Evolutionary conservation across 352 stramenopile genomes (phyloP), one percentile per base, ranked within the genome.

Genomic region (Pythium phragmiticola): DNA sequence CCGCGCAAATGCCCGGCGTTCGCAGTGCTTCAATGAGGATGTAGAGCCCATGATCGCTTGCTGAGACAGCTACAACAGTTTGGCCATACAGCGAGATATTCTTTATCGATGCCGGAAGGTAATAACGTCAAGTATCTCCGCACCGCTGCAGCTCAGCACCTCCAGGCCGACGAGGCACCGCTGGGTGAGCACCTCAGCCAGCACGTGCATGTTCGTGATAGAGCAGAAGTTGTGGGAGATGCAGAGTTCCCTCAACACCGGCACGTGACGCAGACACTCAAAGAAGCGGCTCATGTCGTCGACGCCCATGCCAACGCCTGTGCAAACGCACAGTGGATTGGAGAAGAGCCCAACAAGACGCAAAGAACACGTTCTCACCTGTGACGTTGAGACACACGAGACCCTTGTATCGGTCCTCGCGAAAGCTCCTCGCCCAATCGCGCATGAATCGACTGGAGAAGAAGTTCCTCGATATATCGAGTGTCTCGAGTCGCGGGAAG

Each of bases 401-500:
- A 1, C 33, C 28, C 8, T 50, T 11, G 46, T 89, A 83, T 43
- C 69, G 69, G n/a, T 84, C 71, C 39, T 81, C 68, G 3, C 56
- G 54, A 48, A 89, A 90, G n/a, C 70, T 74, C 42, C 45, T 68
- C 19, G 60, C 61, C 79, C 74, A 89, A 42, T 89, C 79, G 42
- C 79, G 69, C 59, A 90, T 72, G 62, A 88, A 89, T 16, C 79
- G 72, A 62, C 79, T 88, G 23, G 72, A 82, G 43, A 88, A 90
- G 8, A 71, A 49, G 43, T 87, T 82, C 0, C 54, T 47, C 0
- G 76, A 69, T 30, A 90, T 21, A 17, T 67, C 67, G 0, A 90
- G 43, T 48, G 41, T 37, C 12, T 57, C 30, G 0, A 90, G 55
- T 30, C 23, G 30, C 17, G 70, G 77, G 47, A 88, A 90, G 4